Evolutionary conservation across 192 early-diverging fungal species (phyloP).

Genomic region (Umbelopsis sp.): DNA sequence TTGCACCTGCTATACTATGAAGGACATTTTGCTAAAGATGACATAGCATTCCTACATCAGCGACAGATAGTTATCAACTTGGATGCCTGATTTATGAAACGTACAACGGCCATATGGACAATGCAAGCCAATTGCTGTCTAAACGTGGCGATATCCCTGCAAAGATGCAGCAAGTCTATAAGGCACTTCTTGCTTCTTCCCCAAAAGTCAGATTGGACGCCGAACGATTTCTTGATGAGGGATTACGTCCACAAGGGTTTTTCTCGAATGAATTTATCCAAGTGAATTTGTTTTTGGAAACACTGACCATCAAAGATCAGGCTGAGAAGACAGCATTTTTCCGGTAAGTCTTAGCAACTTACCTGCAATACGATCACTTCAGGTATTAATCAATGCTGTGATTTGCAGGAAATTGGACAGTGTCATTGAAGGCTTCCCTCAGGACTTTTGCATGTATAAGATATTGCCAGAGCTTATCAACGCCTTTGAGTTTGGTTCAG

Average conservation of each 20-base stretch:
- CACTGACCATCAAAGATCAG: conserved; percentile 89
- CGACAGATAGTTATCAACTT: conserved; percentile 83
- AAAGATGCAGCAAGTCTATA: conserved; percentile 61
- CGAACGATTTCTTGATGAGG: conserved; percentile 70
- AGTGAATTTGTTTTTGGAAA: conserved; percentile 87
- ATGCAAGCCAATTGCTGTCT: conserved; percentile 49
- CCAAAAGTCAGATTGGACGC: conserved; percentile 67
- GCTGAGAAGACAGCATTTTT: conserved; percentile 85
- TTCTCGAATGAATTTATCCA: conserved; percentile 85
- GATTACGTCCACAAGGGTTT: conserved; percentile 61
- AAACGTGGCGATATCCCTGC: conserved; percentile 63
- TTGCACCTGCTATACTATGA: conserved; percentile 22
- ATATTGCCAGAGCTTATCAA: conserved; percentile 91
- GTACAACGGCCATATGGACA: conserved; percentile 68
- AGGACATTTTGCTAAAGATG: conserved; percentile 35
- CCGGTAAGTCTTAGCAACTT: conserved; percentile 24
- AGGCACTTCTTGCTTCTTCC: conserved; percentile 60
- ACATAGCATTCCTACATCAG: conserved; percentile 37
- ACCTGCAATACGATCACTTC: neutral
- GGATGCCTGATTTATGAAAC: conserved; percentile 83
- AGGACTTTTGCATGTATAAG: conserved; percentile 87
- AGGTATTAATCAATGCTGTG: neutral
- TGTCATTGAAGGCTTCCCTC: conserved; percentile 76
- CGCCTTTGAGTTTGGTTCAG: conserved; percentile 78
- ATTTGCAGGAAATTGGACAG: conserved; percentile 66